phyloP scores from a whole-genome alignment of 2,329 filamentous ascomycete genomes.

The Chrysoporthe puriensis region DNA sequence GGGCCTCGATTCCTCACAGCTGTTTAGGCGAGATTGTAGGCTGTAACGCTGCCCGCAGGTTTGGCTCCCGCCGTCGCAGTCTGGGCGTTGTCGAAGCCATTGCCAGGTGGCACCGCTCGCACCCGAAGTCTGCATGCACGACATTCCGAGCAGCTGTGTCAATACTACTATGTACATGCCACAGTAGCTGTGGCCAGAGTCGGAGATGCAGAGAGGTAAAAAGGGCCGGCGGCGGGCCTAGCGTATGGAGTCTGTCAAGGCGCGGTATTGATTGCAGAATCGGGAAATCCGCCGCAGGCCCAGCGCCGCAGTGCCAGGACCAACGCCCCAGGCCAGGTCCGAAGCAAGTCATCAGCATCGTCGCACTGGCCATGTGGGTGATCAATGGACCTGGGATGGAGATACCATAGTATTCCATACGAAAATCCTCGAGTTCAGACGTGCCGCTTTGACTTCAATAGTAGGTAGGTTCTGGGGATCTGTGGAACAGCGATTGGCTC shows the following conservation, averaged over 20 bases:
- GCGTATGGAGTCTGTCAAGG: background rate
- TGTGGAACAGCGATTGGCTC: slow-evolving; percentile 5
- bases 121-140: background rate
- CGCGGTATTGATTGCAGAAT: background rate
- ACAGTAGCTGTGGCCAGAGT: background rate
- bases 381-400: background rate
- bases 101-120: background rate
- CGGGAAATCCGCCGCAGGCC: background rate
- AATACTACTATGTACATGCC: background rate
- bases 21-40: slow-evolving; percentile 2
- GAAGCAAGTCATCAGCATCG: background rate
- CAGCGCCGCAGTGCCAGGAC: background rate
- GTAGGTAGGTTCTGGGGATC: too few species aligned
- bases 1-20: background rate
- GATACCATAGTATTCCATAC: background rate
- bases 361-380: background rate
- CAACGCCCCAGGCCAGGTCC: background rate
- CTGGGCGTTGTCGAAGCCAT: background rate
- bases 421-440: background rate
- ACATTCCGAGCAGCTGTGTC: background rate
- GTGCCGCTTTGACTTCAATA: background rate
- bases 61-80: background rate
- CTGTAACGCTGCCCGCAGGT: background rate
- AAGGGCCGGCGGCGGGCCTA: too few species aligned
- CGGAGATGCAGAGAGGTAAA: background rate